A percentile compares a stretch with the other conserved stretches of the same genome.
Conservation (phyloP, 768 basidiomycete genomes). For the Psilocybe cyanescens region DNA sequence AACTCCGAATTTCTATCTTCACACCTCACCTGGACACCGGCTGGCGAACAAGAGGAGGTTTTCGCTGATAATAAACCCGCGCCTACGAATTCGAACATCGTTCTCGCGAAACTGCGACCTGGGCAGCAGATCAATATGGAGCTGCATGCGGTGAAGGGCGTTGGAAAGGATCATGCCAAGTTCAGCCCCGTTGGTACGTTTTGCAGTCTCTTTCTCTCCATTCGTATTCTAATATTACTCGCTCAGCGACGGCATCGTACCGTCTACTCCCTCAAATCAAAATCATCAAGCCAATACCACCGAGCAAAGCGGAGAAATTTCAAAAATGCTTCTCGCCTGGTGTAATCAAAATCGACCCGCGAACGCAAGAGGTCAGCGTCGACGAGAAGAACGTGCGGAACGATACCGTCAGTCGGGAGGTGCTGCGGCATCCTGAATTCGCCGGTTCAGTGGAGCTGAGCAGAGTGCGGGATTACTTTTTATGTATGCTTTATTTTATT, state of each 20-base stretch:
- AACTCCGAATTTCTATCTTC: conserved; percentile 72
- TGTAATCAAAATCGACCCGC: conserved; percentile 67
- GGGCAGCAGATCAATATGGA: conserved; percentile 88
- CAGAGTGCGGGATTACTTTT: conserved; percentile 89
- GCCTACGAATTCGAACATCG: conserved; percentile 80
- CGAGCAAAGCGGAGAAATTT: conserved; percentile 80
- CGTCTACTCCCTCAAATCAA: conserved; percentile 88
- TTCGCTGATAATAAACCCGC: conserved; percentile 58
- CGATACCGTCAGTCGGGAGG: conserved; percentile 92
- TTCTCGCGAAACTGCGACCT: conserved; percentile 89
- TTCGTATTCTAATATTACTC: background rate
- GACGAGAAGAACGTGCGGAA: conserved; percentile 70
- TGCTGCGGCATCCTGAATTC: conserved; percentile 91
- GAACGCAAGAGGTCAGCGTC: conserved; percentile 62
- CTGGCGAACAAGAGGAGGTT: conserved; percentile 76
- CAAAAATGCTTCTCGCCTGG: conserved; percentile 86
- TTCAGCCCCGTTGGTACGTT: conserved; percentile 89
- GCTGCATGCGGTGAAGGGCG: conserved; percentile 89
- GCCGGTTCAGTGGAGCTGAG: conserved; percentile 80
- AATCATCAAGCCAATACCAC: conserved; percentile 75
- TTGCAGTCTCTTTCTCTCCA: background rate
- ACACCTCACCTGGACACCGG: conserved; percentile 76
- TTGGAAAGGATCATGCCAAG: conserved; percentile 95
- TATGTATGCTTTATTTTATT: conserved; percentile 60
- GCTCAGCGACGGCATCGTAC: conserved; percentile 90